Evolutionary conservation across 495 filamentous ascomycete genomes (phyloP), one percentile per base, ranked within the genome.

Genomic region (Penicillium ucsense): DNA sequence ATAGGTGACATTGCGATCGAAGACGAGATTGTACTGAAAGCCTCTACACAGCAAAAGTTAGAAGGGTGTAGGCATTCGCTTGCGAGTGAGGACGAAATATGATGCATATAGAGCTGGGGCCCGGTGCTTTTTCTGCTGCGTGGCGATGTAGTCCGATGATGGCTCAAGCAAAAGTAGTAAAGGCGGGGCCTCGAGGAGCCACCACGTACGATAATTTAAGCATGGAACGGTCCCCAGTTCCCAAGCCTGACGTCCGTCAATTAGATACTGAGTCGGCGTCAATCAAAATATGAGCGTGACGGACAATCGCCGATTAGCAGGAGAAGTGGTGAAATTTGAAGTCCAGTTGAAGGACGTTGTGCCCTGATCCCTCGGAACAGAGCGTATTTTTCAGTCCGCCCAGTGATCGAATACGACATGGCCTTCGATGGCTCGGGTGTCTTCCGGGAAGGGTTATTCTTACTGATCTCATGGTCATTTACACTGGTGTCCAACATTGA

Each of bases 361-460:
- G 47, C 50, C 50, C 53, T 50, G 45, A 51, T 53, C 51, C 49
- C 53, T 58, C 58, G 50, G 52, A 20, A 37, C 50, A 45, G 44
- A 38, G 59, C 52, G 56, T 59, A 60, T 64, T 56, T 57, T 45
- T 59, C 59, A 62, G 59, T 56, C 59, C 56, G 56, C 50, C 47
- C 38, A 37, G 38, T 33, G 3, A n/a, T 48, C 33, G n/a, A 48
- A 38, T 48, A 48, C 46, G 46, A 40, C 46, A 38, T 37, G 33
- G 12, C 32, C 35, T 9, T 20, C 20, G 20, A 20, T 20, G 20
- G 20, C 20, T 20, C 20, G 20, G 20, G 20, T 20, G 20, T 20
- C 20, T 20, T 20, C 20, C 20, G 20, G 20, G 20, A 20, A 20
- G 20, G 20, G 20, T 20, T 20, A 20, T 20, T 20, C 20, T 20